Evolutionary conservation across 2,329 filamentous ascomycete genomes (phyloP).

Genomic region (Ophiostoma montium): DNA sequence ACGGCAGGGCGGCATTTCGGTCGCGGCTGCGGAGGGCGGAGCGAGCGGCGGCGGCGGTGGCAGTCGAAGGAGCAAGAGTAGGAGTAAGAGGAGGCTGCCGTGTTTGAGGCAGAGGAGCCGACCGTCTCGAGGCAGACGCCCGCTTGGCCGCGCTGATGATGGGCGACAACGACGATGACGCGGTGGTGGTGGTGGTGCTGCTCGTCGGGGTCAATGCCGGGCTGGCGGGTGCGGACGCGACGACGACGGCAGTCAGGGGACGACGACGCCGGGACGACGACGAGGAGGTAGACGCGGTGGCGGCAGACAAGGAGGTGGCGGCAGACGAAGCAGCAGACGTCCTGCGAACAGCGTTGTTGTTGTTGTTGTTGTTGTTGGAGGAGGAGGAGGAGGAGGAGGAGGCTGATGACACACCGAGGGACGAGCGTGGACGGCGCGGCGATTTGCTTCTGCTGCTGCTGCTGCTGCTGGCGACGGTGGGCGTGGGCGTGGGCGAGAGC

Average conservation of each 20-base stretch:
- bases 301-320: neutral
- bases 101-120: too few species aligned
- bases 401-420: neutral
- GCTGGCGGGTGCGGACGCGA: neutral
- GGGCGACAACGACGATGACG: too few species aligned
- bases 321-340: neutral
- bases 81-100: neutral
- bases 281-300: too few species aligned
- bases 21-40: constrained; percentile 15
- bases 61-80: constrained; percentile 9
- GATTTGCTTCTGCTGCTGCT: too few species aligned
- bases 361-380: too few species aligned
- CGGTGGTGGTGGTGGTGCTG: neutral
- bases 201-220: neutral
- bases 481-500: neutral
- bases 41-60: constrained; percentile 13
- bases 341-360: neutral
- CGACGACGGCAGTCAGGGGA: neutral
- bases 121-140: too few species aligned
- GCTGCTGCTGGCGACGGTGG: neutral
- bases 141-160: too few species aligned
- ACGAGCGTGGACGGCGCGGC: neutral
- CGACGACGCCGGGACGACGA: neutral
- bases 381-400: neutral
- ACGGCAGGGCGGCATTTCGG: constrained; percentile 23